Percentiles rank a stretch among this genome's conserved stretches.
Evolutionary conservation across 1,139 yeast species (phyloP).

Genomic region (Saccharomyces hybrid): DNA sequence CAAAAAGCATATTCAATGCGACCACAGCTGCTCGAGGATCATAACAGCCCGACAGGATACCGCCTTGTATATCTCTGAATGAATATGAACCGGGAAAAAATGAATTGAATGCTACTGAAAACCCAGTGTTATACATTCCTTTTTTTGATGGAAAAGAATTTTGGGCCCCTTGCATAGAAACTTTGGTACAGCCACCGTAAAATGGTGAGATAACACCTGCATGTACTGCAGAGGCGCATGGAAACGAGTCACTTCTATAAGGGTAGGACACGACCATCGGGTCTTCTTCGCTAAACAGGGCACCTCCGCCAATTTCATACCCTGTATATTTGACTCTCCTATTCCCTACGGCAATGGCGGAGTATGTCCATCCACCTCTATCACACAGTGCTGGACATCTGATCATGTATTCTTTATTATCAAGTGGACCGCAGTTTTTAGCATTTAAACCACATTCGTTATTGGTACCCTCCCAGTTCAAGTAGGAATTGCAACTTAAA

Average conservation of each 20-base stretch:
- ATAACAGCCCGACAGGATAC: constrained; percentile 41
- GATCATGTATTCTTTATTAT: constrained; percentile 44
- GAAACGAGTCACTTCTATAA: constrained; percentile 81
- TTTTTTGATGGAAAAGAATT: constrained; percentile 38
- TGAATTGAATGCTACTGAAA: constrained; percentile 56
- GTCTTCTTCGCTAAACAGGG: constrained; percentile 14
- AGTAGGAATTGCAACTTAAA: constrained; percentile 40
- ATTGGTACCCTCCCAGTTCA: constrained; percentile 67
- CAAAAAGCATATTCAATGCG: constrained; percentile 49
- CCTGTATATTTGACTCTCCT: constrained; percentile 61
- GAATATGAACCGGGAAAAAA: constrained; percentile 69
- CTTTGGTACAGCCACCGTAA: constrained; percentile 73
- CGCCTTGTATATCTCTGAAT: constrained; percentile 38
- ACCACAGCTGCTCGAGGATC: constrained; percentile 61
- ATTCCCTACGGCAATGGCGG: constrained; percentile 70
- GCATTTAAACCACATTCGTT: constrained; percentile 72
- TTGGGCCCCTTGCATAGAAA: constrained; percentile 52
- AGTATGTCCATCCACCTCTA: constrained; percentile 66
- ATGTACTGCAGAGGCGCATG: constrained; percentile 88
- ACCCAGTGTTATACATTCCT: constrained; percentile 43
- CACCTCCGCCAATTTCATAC: constrained; percentile 68
- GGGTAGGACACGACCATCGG: constrained; percentile 40
- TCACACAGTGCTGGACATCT: constrained; percentile 89
- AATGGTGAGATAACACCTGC: constrained; percentile 68
- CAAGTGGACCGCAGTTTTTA: constrained; percentile 43